These are phyloP conservation scores for Melastoma candidum DNA, from an alignment of 441 rosid species.

Conservation along the genomic window DNA sequence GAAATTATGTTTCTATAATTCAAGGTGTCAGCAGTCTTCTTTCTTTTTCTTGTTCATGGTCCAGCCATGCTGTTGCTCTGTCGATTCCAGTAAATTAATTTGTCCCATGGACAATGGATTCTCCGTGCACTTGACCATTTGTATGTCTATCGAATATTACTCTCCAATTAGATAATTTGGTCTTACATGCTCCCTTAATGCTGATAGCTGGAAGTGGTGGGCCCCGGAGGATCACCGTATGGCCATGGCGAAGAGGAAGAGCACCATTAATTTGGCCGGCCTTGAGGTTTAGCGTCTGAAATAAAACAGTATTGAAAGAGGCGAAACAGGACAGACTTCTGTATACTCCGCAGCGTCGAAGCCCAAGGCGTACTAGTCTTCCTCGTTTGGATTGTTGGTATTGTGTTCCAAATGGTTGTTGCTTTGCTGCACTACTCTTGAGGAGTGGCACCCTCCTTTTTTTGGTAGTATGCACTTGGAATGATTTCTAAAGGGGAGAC, in stretches of 20 bases:
- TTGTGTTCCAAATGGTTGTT: constrained; percentile 18
- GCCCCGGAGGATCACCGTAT: constrained; percentile 93
- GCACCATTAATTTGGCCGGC: constrained; percentile 30
- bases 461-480: constrained; percentile 22
- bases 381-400: constrained; percentile 25
- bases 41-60: background rate
- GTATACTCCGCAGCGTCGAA: constrained; percentile 23
- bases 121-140: constrained; percentile 1
- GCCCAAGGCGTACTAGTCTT: constrained; percentile 21
- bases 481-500: constrained; percentile 16
- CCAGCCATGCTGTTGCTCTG: no score
- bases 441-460: constrained; percentile 12
- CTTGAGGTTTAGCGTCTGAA: constrained; percentile 14
- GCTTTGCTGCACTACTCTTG: constrained; percentile 16
- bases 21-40: background rate
- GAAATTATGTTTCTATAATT: constrained; percentile 6
- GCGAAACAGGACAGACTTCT: constrained; percentile 30
- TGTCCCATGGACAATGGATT: no score
- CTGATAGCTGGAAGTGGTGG: constrained; percentile 85
- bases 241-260: constrained; percentile 68
- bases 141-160: background rate
- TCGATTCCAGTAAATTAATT: no score
- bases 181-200: background rate
- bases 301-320: constrained; percentile 24
- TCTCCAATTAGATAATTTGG: background rate